phyloP scores from a whole-genome alignment of 2,329 filamentous ascomycete genomes.

The Aspergillus aculeatus region DNA sequence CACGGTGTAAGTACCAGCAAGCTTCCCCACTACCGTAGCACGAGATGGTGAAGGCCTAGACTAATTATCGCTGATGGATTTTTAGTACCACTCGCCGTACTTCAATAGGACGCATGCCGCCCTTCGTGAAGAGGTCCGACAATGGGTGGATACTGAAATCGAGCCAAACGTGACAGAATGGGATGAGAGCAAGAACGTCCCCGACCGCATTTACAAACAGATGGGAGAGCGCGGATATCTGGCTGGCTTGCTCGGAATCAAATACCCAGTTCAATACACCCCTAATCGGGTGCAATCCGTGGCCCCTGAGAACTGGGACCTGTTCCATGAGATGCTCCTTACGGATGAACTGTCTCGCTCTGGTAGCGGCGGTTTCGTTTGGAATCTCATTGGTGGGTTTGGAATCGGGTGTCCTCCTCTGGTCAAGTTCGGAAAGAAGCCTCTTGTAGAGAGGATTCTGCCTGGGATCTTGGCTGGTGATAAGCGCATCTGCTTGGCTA shows the following conservation, averaged over 20 bases:
- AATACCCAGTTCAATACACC: constrained; percentile 73
- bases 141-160: constrained; percentile 87
- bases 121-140: constrained; percentile 82
- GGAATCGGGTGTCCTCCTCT: constrained; percentile 91
- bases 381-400: constrained; percentile 96
- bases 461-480: constrained; percentile 86
- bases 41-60: background rate
- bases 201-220: constrained; percentile 86
- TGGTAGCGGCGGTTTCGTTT: constrained; percentile 89
- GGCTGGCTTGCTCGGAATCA: constrained; percentile 78
- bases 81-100: constrained; percentile 90
- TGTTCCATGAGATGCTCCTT: constrained; percentile 95
- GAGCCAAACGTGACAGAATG: constrained; percentile 92
- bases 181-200: constrained; percentile 92
- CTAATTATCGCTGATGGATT: constrained; percentile 9
- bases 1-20: constrained; percentile 66
- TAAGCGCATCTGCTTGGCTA: constrained; percentile 96
- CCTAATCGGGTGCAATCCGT: constrained; percentile 73
- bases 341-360: constrained; percentile 91
- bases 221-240: constrained; percentile 93
- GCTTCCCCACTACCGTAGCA: background rate
- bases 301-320: constrained; percentile 85
- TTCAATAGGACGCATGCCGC: constrained; percentile 92
- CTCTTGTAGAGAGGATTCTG: constrained; percentile 79
- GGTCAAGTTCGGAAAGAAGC: constrained; percentile 86